Percentiles rank a stretch among this genome's conserved stretches.
These are phyloP conservation scores for Sporothrix variecibatus DNA, from an alignment of 2,329 filamentous ascomycete species.

Conservation along the genomic window DNA sequence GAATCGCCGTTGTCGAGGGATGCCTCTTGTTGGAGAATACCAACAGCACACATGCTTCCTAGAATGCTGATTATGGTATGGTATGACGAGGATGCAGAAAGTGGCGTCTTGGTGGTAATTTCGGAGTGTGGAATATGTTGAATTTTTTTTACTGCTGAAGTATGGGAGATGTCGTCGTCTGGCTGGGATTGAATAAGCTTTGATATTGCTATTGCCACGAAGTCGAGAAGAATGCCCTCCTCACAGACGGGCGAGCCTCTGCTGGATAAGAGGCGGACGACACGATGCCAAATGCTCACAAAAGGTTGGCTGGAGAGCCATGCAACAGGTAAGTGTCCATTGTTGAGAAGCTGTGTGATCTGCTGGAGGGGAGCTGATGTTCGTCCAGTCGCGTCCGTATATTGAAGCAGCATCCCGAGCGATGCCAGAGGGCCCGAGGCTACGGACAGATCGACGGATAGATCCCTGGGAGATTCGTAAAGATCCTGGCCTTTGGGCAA, in stretches of 20 bases:
- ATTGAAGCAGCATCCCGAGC: conserved; percentile 33
- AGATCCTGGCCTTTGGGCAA: background rate
- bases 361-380: conserved; percentile 42
- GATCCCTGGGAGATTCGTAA: background rate
- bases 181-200: conserved; percentile 2
- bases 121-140: background rate
- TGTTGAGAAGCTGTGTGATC: conserved; percentile 41
- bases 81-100: conserved; percentile 31
- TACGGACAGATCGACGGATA: conserved; percentile 37
- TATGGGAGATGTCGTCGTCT: background rate
- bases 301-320: conserved; percentile 51
- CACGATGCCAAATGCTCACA: conserved; percentile 44
- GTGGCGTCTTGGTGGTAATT: too few species aligned
- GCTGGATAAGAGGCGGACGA: conserved; percentile 42
- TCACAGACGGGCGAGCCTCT: conserved; percentile 32
- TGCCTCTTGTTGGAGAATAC: conserved; percentile 36
- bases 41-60: conserved; percentile 44
- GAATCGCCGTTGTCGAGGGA: background rate
- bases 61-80: conserved; percentile 47
- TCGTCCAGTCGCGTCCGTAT: conserved; percentile 38
- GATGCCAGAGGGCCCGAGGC: conserved; percentile 34
- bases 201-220: conserved; percentile 36
- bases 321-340: conserved; percentile 41
- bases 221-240: conserved; percentile 40
- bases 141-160: background rate